These are phyloP conservation scores for Sporisorium iseilematis-ciliati DNA, from an alignment of 1,284 basidiomycete genomes.

Conservation along the genomic window DNA sequence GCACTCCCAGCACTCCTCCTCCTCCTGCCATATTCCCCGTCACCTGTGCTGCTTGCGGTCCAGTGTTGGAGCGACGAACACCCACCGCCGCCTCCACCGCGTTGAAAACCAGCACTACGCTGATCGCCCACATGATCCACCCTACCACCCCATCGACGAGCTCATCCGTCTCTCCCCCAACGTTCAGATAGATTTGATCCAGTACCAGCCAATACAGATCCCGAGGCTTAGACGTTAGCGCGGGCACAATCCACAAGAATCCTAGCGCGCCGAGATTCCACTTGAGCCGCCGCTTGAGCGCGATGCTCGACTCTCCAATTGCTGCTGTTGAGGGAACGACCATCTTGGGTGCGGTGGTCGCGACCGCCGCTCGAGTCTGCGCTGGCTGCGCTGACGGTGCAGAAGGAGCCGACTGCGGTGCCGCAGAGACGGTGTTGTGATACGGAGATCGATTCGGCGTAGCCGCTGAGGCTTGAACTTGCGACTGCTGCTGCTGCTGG, in stretches of 20 bases:
- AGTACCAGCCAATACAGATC: constrained; percentile 41
- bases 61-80: constrained; percentile 3
- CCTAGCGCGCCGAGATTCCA: constrained; percentile 41
- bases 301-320: constrained; percentile 14
- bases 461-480: not conserved
- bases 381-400: not conserved
- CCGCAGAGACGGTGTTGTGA: constrained; percentile 11
- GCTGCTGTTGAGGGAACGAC: not conserved
- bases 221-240: constrained; percentile 20
- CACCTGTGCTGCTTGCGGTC: too few species aligned
- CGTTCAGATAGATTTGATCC: constrained; percentile 33
- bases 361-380: not conserved
- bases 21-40: not conserved
- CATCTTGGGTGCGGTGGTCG: constrained; percentile 6
- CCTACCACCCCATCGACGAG: constrained; percentile 34
- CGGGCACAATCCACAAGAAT: constrained; percentile 38
- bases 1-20: constrained; percentile 22
- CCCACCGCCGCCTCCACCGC: constrained; percentile 29
- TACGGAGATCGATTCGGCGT: constrained; percentile 27
- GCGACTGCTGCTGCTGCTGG: constrained; percentile 11
- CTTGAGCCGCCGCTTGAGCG: constrained; percentile 16
- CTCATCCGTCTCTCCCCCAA: constrained; percentile 40
- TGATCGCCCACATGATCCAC: constrained; percentile 43
- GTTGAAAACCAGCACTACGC: constrained; percentile 48
- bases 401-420: constrained; percentile 10